A percentile compares a stretch with the other conserved stretches of the same genome.
phyloP scores from a whole-genome alignment of 2,329 filamentous ascomycete species.

The Cytospora paraplurivora region DNA sequence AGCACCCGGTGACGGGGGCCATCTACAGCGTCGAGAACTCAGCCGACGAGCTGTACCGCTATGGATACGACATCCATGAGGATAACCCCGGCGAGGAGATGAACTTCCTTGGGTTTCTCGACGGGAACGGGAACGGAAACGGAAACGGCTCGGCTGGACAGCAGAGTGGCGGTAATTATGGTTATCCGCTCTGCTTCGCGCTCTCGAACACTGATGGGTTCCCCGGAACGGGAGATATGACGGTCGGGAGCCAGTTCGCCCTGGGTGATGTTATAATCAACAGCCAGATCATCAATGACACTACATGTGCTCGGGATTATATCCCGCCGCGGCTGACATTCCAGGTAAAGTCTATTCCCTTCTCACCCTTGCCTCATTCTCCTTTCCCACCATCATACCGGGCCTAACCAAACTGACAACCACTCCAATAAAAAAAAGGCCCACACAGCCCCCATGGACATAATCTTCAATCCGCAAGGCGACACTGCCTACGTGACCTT shows the following conservation, averaged over 20 bases:
- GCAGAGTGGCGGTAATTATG: constrained; percentile 59
- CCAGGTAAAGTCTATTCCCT: constrained; percentile 31
- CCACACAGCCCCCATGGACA: constrained; percentile 72
- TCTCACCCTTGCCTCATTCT: neutral
- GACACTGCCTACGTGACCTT: constrained; percentile 67
- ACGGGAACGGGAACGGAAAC: neutral
- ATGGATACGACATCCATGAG: constrained; percentile 59
- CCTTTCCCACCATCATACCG: neutral
- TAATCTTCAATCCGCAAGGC: constrained; percentile 64
- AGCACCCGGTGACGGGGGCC: constrained; percentile 52
- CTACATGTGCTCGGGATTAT: constrained; percentile 46
- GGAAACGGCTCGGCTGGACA: constrained; percentile 35
- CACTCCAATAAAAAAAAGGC: constrained; percentile 43
- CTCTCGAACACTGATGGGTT: constrained; percentile 59
- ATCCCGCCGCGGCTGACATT: constrained; percentile 59
- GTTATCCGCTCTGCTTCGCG: constrained; percentile 71
- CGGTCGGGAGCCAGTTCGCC: constrained; percentile 54
- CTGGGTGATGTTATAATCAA: constrained; percentile 32
- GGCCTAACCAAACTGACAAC: neutral
- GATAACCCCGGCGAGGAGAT: constrained; percentile 72
- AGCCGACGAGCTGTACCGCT: constrained; percentile 60
- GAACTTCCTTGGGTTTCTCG: constrained; percentile 66
- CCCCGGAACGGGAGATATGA: constrained; percentile 45
- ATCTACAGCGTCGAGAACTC: constrained; percentile 67
- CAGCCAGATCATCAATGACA: constrained; percentile 44